Percentiles rank a stretch among this genome's conserved stretches.
Conservation (phyloP, 2,329 filamentous ascomycete genomes). For the Cladophialophora yegresii region DNA sequence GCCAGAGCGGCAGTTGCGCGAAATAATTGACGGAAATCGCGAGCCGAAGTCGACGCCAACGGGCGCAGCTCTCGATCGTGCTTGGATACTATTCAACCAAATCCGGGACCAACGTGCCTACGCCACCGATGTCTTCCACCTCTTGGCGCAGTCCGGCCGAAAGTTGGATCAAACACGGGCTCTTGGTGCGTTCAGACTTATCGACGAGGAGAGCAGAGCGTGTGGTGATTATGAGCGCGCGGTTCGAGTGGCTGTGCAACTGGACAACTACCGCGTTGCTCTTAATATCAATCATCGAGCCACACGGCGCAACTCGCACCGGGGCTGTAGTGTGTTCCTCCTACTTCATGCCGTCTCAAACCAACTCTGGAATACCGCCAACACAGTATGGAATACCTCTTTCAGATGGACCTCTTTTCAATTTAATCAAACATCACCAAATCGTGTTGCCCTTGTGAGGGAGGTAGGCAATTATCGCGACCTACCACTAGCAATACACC, state of each 20-base stretch:
- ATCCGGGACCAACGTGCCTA: constrained; percentile 17
- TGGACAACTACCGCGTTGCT: constrained; percentile 37
- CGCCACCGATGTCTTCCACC: constrained; percentile 22
- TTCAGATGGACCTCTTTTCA: constrained; percentile 7
- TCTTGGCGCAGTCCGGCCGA: constrained; percentile 14
- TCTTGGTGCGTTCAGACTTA: constrained; percentile 47
- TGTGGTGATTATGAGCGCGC: constrained; percentile 50
- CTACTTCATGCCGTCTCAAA: constrained; percentile 41
- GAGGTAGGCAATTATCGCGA: constrained; percentile 20
- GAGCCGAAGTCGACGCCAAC: not conserved
- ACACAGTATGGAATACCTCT: constrained; percentile 39
- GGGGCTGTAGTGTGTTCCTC: constrained; percentile 39
- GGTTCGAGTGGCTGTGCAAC: constrained; percentile 23
- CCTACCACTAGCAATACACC: constrained; percentile 22
- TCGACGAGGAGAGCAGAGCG: constrained; percentile 44
- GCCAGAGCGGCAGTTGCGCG: constrained; percentile 14
- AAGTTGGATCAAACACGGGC: constrained; percentile 9
- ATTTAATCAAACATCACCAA: constrained; percentile 32
- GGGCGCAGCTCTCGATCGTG: constrained; percentile 6
- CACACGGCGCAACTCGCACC: constrained; percentile 35
- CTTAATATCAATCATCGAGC: constrained; percentile 49
- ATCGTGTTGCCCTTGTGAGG: constrained; percentile 10
- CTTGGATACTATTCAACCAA: constrained; percentile 22
- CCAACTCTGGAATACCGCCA: constrained; percentile 41
- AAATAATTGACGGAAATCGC: not conserved